Evolutionary conservation across 139 green algal species (phyloP), one percentile per base, ranked within the genome.

Genomic region (Chlamydomonas sp.): DNA sequence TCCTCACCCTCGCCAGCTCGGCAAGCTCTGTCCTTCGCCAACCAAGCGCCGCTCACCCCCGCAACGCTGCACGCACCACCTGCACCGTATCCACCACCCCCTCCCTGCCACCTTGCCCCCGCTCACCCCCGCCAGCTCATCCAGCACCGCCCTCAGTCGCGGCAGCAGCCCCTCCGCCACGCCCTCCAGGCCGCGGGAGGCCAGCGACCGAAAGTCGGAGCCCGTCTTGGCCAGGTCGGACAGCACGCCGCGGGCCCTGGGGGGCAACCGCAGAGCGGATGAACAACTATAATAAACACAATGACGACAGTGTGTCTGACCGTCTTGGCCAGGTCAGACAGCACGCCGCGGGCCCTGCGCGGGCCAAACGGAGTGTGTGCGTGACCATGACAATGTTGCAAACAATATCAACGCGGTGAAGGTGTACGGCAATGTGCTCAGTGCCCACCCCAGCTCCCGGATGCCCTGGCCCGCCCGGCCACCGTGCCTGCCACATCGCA

Each of bases 181-280:
- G 84, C 95, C 89, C 79, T 98, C 96, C 86, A 98, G 77, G 0
- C 91, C 94, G 61, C 91, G 85, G 49, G 74, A 87, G 71, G 90
- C 79, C 14, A 97, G 78, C 18, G 94, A 85, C 7, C 90, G 78
- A 20, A 98, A 92, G 87, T 98, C 95, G 10, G 79, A 83, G 18
- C 91, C 85, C 1, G 96, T 97, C 86, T 99, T 98, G 79, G 89
- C 85, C 88, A 99, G 92, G 89, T 99, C 97, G 1, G 88, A 91
- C 61, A 98, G 92, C 64, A 96, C 94, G 59, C 88, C 91, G 64
- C 85, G 20, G 2, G 71, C 77, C 62, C 66, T 73, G 63, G 49
- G 73, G 74, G 2, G 10, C 17, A 4, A 14, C 12, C 9, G 80
- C 60, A 68, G 58, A 10, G 57, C 17, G 15, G 6, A 59, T 12